Evolutionary conservation across 306 rosid genomes (phyloP), one percentile per base, ranked within the genome.

Genomic region (Prunus armeniaca): DNA sequence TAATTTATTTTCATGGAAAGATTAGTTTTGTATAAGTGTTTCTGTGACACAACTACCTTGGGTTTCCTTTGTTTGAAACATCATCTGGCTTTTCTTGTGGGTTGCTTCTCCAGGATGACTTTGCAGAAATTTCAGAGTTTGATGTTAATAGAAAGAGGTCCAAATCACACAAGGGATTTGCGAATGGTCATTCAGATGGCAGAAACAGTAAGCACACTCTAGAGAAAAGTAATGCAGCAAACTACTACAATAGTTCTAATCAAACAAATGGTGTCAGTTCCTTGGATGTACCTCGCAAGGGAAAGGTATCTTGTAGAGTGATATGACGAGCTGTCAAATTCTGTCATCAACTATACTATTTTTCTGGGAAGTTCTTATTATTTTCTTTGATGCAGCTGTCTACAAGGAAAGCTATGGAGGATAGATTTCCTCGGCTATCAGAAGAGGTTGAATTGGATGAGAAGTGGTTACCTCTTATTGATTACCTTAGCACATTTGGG

Each of bases 391-490:
- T 73, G 85, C 87, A 92, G 98, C 51, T 69, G 66, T 57, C 55
- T 74, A 80, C 76, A 62, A 88, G 78, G 81, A 85, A 84, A 73
- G 70, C 67, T 24, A 80, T 81, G 88, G 89, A 80, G 79, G 63
- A 73, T 27, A 90, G 84, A 73, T 95, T 88, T 83, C 93, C 97
- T 12, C 88, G 58, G 71, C 81, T 95, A 79, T 84, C 87, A 0
- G 97, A 92, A 70, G 93, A 91, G 78, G 91, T 95, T 72, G 70
- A 45, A 61, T 76, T 90, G 88, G 98, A 95, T 67, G 79, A 66
- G 84, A 90, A 83, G 76, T 95, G 97, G 97, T 63, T 89, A 43
- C 99, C 99, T 9, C 99, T 95, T 75, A 90, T 95, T 79, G 98
- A 95, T 84, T 92, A 95, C 79, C 87, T 95, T 18, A 83, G 88